Percentiles rank a stretch among this genome's conserved stretches.
phyloP scores from a whole-genome alignment of 768 basidiomycete species.

The Polyporus arcularius region DNA sequence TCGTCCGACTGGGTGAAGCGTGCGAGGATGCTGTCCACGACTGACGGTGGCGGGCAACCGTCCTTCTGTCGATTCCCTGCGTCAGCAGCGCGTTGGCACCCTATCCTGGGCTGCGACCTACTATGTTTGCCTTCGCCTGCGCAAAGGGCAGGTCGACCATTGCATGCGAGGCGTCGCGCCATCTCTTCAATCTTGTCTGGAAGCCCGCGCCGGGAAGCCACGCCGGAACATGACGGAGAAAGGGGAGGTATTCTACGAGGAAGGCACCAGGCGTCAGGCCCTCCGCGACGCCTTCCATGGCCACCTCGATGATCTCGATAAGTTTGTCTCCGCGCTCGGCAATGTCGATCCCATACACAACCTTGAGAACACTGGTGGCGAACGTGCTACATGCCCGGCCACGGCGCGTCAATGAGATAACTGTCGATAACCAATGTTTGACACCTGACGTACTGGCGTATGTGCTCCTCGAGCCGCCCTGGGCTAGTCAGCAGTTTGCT shows the following conservation, averaged over 20 bases:
- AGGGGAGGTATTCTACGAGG: slow-evolving; percentile 17
- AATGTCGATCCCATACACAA: slow-evolving; percentile 19
- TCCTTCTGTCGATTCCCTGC: background rate
- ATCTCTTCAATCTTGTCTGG: slow-evolving; percentile 12
- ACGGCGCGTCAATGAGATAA: background rate
- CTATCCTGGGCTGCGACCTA: background rate
- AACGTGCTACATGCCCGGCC: slow-evolving; percentile 5
- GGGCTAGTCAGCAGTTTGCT: slow-evolving; percentile 34
- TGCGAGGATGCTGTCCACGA: slow-evolving; percentile 4
- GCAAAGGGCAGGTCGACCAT: slow-evolving; percentile 18
- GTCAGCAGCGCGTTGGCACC: background rate
- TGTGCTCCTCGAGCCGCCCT: slow-evolving; percentile 35
- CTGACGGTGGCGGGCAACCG: background rate
- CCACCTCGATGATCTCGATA: slow-evolving; percentile 1
- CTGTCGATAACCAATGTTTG: background rate
- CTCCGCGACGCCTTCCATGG: slow-evolving; percentile 12
- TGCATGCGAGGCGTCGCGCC: slow-evolving; percentile 8
- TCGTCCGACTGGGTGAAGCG: background rate
- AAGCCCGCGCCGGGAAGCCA: slow-evolving; percentile 31
- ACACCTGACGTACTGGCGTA: slow-evolving; percentile 36
- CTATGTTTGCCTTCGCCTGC: slow-evolving; percentile 15
- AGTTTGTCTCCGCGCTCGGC: slow-evolving; percentile 13
- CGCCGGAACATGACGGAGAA: slow-evolving; percentile 22
- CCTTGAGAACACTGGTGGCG: slow-evolving; percentile 18
- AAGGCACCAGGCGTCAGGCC: slow-evolving; percentile 15